Base-by-base conservation (phyloP, 345 rosid genomes). In the Eutrema yunnanense region DNA sequence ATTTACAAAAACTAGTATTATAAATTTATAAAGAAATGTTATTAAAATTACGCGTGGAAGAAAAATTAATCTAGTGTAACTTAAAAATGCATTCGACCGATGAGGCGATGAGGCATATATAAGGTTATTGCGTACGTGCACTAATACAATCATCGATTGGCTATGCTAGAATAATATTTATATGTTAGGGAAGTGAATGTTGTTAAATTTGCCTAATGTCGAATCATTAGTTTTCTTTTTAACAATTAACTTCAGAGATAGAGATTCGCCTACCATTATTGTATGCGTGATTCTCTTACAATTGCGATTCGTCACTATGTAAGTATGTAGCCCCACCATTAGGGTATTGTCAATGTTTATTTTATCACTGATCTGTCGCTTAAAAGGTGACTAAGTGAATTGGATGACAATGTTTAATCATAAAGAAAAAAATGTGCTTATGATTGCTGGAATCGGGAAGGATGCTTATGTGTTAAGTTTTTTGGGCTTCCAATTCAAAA, bases 261-360 rank as follows among this genome's bases (percentile, higher is more conserved):
- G 43, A 58, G 60, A 74, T 65, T 74, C 78, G 72, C 30, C 53
- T 30, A 40, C 59, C 78, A 66, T 52, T 66, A 57, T 48, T 48
- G 19, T 48, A 40, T 66, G 61, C 46, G 32, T 73, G 72, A 59
- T 65, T 73, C 72, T 73, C 52, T 37, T 56, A 57, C 30, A 56
- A 65, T 40, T 59, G 44, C 65, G 66, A 57, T 66, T 58, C 67
- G 66, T 64, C 57, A 47, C 70, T 43, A 43, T 44, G 56, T 72
- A 29, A 47, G 64, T 43, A 43, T 44, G 56, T 72, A 29, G 56
- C 6, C 52, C 63, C 58, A 55, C 72, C 72, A 65, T 62, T 38
- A 65, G 77, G 51, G 51, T 36, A 22, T 73, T 50, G 27, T 40
- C 29, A 36, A 65, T 65, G 34, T 2, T 46, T 56, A 14, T 56